Evolutionary conservation across 108 stramenopile species (phyloP).

Genomic region (Fistulifera pelliculosa): DNA sequence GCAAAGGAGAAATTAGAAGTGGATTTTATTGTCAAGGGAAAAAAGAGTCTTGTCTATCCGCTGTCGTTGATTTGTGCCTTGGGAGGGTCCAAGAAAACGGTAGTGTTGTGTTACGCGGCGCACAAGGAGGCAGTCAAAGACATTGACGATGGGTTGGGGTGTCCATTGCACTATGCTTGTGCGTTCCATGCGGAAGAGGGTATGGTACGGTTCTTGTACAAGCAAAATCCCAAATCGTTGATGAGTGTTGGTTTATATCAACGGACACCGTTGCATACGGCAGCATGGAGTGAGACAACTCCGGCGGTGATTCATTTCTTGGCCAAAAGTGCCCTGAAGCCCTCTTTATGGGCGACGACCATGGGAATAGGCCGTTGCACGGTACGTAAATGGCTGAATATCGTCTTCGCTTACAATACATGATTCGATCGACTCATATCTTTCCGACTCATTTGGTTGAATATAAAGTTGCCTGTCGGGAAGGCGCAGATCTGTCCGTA

Average conservation of each 20-base stretch:
- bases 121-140: constrained; percentile 25
- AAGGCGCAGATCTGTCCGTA: too few species aligned
- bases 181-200: constrained; percentile 21
- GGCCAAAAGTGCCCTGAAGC: too few species aligned
- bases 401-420: too few species aligned
- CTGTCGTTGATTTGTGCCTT: constrained; percentile 31
- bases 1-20: too few species aligned
- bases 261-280: constrained; percentile 33
- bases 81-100: constrained; percentile 26
- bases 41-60: constrained; percentile 22
- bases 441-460: too few species aligned
- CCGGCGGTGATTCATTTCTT: too few species aligned
- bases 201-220: constrained; percentile 20
- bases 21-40: too few species aligned
- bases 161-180: constrained; percentile 36
- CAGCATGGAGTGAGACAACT: constrained; percentile 2
- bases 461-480: too few species aligned
- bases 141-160: constrained; percentile 27
- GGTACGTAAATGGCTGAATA: too few species aligned
- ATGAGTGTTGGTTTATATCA: constrained; percentile 18
- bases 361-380: too few species aligned
- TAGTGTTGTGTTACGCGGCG: constrained; percentile 29
- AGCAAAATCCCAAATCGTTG: constrained; percentile 24
- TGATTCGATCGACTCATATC: too few species aligned
- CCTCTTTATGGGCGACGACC: too few species aligned